Evolutionary conservation across 1,284 basidiomycete genomes (phyloP).

Genomic region (Papiliotrema laurentii): DNA sequence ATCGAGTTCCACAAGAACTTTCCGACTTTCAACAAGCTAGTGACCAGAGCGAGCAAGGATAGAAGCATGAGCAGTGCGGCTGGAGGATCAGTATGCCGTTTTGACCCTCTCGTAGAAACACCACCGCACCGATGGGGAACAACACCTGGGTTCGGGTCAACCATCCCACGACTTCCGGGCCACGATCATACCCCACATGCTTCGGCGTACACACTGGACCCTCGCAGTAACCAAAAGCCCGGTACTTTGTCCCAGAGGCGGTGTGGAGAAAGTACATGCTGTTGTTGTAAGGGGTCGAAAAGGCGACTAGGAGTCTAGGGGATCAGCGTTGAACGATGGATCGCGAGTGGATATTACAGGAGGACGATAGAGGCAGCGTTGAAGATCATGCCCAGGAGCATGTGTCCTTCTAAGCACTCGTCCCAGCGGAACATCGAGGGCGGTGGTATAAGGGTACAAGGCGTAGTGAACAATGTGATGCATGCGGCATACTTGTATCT

Average conservation of each 20-base stretch:
- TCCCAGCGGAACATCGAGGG: conserved; percentile 1
- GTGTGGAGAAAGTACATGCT: conserved; percentile 22
- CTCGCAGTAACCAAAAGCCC: conserved; percentile 26
- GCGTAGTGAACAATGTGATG: too few relatives aligned
- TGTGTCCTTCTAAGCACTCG: conserved; percentile 30
- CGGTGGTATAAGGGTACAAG: too few relatives aligned
- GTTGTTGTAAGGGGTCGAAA: conserved; percentile 28
- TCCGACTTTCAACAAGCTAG: conserved; percentile 18
- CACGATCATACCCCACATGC: conserved; percentile 16
- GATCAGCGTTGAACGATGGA: neutral
- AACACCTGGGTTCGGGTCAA: conserved; percentile 21
- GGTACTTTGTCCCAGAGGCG: conserved; percentile 8
- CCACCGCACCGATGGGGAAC: conserved; percentile 23
- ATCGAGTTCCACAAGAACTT: conserved; percentile 26
- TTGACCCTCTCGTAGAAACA: too few relatives aligned
- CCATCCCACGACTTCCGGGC: conserved; percentile 17
- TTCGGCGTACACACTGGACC: conserved; percentile 1
- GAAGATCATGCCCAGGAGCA: conserved; percentile 26
- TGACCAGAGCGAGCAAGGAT: conserved; percentile 21
- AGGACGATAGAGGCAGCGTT: conserved; percentile 13
- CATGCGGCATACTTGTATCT: too few relatives aligned
- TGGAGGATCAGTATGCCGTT: neutral
- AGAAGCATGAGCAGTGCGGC: conserved; percentile 25
- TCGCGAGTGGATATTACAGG: conserved; percentile 17
- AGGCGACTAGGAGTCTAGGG: conserved; percentile 8